A percentile compares a stretch with the other conserved stretches of the same genome.
These are phyloP conservation scores for Salix udensis DNA, from an alignment of 345 rosid species.

Conservation along the genomic window DNA sequence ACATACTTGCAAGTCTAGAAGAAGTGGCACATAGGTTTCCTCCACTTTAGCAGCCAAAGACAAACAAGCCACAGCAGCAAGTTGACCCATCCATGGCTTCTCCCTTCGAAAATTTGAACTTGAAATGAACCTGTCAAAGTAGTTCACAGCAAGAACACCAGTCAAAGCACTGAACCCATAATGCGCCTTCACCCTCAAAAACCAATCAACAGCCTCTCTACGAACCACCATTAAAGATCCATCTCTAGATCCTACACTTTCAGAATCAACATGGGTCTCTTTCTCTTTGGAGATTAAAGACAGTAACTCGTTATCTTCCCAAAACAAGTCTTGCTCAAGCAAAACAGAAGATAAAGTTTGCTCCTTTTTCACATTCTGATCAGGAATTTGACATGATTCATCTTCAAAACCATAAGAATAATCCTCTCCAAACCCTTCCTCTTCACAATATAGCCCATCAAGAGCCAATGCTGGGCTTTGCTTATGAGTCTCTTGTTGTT, in stretches of 20 bases:
- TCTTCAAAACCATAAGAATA: constrained; percentile 10
- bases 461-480: constrained; percentile 37
- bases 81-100: constrained; percentile 94
- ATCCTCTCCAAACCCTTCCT: constrained; percentile 45
- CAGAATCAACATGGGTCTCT: constrained; percentile 36
- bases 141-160: constrained; percentile 69
- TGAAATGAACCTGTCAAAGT: constrained; percentile 76
- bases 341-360: constrained; percentile 38
- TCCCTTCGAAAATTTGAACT: constrained; percentile 51
- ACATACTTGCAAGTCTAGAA: constrained; percentile 76
- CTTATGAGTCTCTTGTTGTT: constrained; percentile 37
- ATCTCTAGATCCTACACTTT: constrained; percentile 27
- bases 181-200: constrained; percentile 55
- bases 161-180: constrained; percentile 68
- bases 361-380: constrained; percentile 32
- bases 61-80: constrained; percentile 79
- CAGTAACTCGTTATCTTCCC: constrained; percentile 58
- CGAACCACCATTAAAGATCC: constrained; percentile 44
- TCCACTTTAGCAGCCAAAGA: constrained; percentile 93
- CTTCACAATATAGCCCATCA: constrained; percentile 70
- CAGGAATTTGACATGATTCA: constrained; percentile 25
- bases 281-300: constrained; percentile 56
- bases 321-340: constrained; percentile 47
- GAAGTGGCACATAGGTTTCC: constrained; percentile 78
- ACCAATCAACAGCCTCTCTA: constrained; percentile 65